Base-by-base conservation (phyloP, 768 basidiomycete species). In the Obba rivulosa region DNA sequence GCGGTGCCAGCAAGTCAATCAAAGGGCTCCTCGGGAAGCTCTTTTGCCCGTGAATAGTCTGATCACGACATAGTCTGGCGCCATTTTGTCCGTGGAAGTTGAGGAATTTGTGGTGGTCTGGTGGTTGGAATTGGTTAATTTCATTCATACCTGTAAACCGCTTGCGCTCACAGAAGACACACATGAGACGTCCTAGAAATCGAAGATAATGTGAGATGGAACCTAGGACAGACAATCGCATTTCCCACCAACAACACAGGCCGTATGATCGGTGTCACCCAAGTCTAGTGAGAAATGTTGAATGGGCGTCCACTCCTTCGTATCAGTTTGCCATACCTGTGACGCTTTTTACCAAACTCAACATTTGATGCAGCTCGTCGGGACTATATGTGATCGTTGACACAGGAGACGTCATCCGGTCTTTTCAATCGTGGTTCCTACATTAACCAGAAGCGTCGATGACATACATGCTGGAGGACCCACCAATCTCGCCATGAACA, bases 61-160 rank as follows among this genome's bases (percentile, higher is more conserved):
- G 69, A 48, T 73, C 65, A 1, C 71, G 66, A 37, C 69, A 61
- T 14, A 80, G 62, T 4, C 78, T 75, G 3, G 74, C 75, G 38
- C 57, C 57, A 3, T 67, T 63, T 55, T 78, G 72, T 2, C 78
- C 77, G 51, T 75, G 64, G 43, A 71, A 74, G 56, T 79, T 69
- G 28, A 69, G 55, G 41, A 77, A 78, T 25, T 68, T 58, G 13
- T 55, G 51, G 63, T 56, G 69, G 3, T 48, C 59, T 60, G 34
- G 14, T 40, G n/a, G 14, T 23, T 20, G 45, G 38, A 39, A 11
- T 22, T 34, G 11, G 18, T 13, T 3, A 34, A 46, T 41, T 13
- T 5, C 17, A n/a, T 23, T 8, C 16, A 36, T 22, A 13, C 34
- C n/a, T n/a, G 28, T 31, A 13, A 8, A 17, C 14, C 9, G 28